These are phyloP conservation scores for Xylariaceae sp. DNA, from an alignment of 2,329 filamentous ascomycete species.

Conservation along the genomic window DNA sequence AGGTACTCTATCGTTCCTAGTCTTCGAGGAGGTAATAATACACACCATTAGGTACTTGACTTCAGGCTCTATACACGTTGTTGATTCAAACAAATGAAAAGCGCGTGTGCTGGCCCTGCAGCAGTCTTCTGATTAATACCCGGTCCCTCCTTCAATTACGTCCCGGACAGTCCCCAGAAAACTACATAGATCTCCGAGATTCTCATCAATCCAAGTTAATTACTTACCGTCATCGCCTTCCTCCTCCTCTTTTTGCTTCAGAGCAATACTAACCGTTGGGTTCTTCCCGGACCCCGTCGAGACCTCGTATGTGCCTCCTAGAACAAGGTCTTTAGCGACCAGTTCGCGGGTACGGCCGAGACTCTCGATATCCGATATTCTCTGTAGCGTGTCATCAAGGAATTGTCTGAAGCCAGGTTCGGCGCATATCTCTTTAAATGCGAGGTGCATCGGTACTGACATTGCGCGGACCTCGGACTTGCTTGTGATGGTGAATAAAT, in stretches of 20 bases:
- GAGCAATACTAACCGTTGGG: slow-evolving; percentile 36
- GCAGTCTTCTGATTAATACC: slow-evolving; percentile 1
- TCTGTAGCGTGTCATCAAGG: slow-evolving; percentile 74
- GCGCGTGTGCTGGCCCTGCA: slow-evolving; percentile 8
- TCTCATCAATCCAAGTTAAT: too few relatives aligned
- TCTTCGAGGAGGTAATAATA: too few relatives aligned
- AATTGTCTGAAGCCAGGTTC: slow-evolving; percentile 76
- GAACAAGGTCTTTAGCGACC: slow-evolving; percentile 89
- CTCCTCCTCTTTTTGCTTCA: slow-evolving; percentile 42
- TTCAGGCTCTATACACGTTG: not conserved
- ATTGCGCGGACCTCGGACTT: slow-evolving; percentile 84
- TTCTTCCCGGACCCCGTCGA: slow-evolving; percentile 30
- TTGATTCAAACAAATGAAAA: slow-evolving; percentile 13
- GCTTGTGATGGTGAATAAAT: slow-evolving; percentile 91
- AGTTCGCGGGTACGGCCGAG: slow-evolving; percentile 90
- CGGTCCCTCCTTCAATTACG: too few relatives aligned
- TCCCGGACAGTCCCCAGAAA: too few relatives aligned
- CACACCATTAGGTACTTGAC: too few relatives aligned
- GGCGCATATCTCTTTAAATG: slow-evolving; percentile 79
- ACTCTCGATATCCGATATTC: slow-evolving; percentile 90
- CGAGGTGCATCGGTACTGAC: slow-evolving; percentile 92
- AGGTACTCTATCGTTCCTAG: too few relatives aligned
- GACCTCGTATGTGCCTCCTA: slow-evolving; percentile 76
- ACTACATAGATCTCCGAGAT: too few relatives aligned
- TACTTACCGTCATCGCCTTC: slow-evolving; percentile 26